These are phyloP conservation scores for Xerocomus brunneocitrinus DNA, from an alignment of 768 basidiomycete species.

Conservation along the genomic window DNA sequence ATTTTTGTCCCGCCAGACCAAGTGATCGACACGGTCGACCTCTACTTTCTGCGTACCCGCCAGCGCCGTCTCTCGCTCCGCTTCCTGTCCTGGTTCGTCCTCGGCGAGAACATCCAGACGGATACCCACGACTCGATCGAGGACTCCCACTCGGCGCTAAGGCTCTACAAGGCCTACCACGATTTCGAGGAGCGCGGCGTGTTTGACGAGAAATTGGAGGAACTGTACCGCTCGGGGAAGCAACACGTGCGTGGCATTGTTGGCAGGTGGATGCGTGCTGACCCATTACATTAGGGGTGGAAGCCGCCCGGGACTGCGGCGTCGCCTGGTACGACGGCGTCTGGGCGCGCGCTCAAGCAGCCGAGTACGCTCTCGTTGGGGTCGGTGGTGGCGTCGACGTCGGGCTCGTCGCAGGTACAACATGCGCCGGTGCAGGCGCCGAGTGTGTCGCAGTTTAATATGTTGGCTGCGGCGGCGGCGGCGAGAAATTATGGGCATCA, in stretches of 20 bases:
- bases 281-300: conserved; percentile 40
- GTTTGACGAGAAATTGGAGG: conserved; percentile 87
- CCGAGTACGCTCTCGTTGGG: neutral
- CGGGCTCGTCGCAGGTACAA: neutral
- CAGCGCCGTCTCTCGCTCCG: conserved; percentile 87
- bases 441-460: conserved; percentile 24
- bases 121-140: conserved; percentile 99
- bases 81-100: conserved; percentile 92
- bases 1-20: conserved; percentile 94
- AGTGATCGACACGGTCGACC: conserved; percentile 95
- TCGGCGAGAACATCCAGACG: conserved; percentile 87
- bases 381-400: neutral
- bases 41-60: conserved; percentile 81
- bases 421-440: neutral
- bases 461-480: conserved; percentile 23
- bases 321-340: neutral
- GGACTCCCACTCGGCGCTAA: conserved; percentile 83
- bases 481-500: conserved; percentile 24
- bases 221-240: conserved; percentile 72
- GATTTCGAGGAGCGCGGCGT: conserved; percentile 67
- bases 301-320: conserved; percentile 42
- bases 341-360: neutral
- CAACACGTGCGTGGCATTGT: conserved; percentile 52
- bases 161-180: conserved; percentile 78
- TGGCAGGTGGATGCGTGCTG: neutral